Evolutionary conservation across 2,329 filamentous ascomycete genomes (phyloP).

Genomic region (Stagonosporopsis cucurbitacearum): DNA sequence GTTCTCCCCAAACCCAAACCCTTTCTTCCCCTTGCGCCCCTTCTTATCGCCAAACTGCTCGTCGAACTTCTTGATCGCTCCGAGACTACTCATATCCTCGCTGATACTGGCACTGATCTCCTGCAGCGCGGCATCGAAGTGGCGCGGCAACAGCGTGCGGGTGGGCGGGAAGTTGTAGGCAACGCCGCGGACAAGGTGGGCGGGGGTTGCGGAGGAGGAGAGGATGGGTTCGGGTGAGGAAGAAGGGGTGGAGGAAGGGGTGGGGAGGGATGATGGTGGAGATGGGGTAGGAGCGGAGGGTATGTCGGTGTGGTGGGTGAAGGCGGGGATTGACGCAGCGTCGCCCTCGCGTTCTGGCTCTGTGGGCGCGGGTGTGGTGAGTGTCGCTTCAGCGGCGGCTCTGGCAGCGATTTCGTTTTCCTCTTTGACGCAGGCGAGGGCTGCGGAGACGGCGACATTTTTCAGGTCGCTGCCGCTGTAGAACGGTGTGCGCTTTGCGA

Average conservation of each 20-base stretch:
- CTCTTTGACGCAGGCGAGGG: constrained; percentile 79
- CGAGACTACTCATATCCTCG: constrained; percentile 88
- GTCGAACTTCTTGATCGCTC: constrained; percentile 91
- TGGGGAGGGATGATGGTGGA: neutral
- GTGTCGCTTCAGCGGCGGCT: constrained; percentile 30
- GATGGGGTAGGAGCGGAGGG: constrained; percentile 5
- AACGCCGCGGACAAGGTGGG: constrained; percentile 38
- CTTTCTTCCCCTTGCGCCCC: constrained; percentile 66
- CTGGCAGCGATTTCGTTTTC: constrained; percentile 60
- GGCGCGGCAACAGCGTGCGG: constrained; percentile 68
- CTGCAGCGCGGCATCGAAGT: constrained; percentile 84
- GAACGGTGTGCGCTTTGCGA: constrained; percentile 73
- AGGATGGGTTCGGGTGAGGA: neutral
- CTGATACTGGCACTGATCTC: constrained; percentile 93
- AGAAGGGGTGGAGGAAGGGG: constrained; percentile 8
- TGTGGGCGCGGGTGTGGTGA: neutral
- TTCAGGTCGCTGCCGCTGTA: constrained; percentile 87
- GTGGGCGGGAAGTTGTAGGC: constrained; percentile 70
- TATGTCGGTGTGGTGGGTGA: constrained; percentile 3
- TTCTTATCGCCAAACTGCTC: constrained; percentile 89
- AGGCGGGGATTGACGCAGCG: neutral
- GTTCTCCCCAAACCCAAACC: constrained; percentile 58
- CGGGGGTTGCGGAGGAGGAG: constrained; percentile 22
- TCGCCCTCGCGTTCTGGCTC: neutral
- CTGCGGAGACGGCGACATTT: constrained; percentile 80